Percentiles rank a stretch among this genome's conserved stretches.
Evolutionary conservation across 2,329 filamentous ascomycete genomes (phyloP).

Genomic region (Xylaria sp.): DNA sequence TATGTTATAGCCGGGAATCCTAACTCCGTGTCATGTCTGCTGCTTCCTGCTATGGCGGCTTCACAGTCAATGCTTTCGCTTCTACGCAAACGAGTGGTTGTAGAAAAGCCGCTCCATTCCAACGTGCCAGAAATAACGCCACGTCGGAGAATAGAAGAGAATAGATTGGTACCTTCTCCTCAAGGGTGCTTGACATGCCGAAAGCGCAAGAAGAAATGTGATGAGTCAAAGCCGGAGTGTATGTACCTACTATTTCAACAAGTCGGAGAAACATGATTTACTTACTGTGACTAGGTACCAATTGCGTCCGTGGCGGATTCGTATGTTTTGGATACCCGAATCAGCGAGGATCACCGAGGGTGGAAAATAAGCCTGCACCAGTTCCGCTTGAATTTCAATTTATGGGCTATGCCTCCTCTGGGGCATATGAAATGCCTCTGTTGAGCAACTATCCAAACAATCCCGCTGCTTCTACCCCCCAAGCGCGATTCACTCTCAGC

Average conservation of each 20-base stretch:
- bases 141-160: slow-evolving; percentile 64
- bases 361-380: slow-evolving; percentile 69
- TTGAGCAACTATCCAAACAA: slow-evolving; percentile 39
- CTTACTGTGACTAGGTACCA: slow-evolving; percentile 66
- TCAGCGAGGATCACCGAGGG: slow-evolving; percentile 80
- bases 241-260: slow-evolving; percentile 47
- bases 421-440: slow-evolving; percentile 67
- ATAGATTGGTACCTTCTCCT: no score
- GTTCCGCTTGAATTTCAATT: slow-evolving; percentile 87
- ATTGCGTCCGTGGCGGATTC: slow-evolving; percentile 90
- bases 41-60: slow-evolving; percentile 7
- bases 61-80: not conserved
- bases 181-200: slow-evolving; percentile 81
- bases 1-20: slow-evolving; percentile 24
- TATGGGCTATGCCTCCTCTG: slow-evolving; percentile 64
- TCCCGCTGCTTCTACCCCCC: slow-evolving; percentile 39
- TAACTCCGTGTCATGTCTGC: slow-evolving; percentile 16
- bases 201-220: slow-evolving; percentile 95
- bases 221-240: slow-evolving; percentile 93
- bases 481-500: no score
- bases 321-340: slow-evolving; percentile 90
- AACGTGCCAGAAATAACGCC: slow-evolving; percentile 74
- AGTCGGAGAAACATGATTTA: slow-evolving; percentile 19
- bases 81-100: not conserved
- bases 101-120: slow-evolving; percentile 67